A percentile compares a stretch with the other conserved stretches of the same genome.
These are phyloP conservation scores for Herpetomonas tarakana DNA, from an alignment of 208 protist genomes.

Conservation along the genomic window DNA sequence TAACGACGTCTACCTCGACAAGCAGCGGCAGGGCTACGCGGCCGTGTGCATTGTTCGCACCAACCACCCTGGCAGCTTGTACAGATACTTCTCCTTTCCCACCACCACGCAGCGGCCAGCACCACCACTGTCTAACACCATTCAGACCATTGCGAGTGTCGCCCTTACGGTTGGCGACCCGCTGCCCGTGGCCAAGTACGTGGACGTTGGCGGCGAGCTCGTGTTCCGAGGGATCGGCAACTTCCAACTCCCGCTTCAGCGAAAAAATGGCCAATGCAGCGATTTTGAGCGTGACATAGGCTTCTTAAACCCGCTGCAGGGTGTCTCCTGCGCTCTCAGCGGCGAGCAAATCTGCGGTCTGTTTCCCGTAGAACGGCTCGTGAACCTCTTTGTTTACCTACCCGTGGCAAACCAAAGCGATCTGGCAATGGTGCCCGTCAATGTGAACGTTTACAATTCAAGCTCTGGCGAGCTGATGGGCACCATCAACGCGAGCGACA, in stretches of 20 bases:
- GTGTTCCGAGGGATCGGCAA: slow-evolving; percentile 31
- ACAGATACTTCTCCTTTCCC: slow-evolving; percentile 66
- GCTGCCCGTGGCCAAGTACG: slow-evolving; percentile 26
- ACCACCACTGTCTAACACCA: background rate
- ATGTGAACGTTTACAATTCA: slow-evolving; percentile 32
- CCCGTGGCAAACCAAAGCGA: slow-evolving; percentile 9
- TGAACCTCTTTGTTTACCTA: slow-evolving; percentile 45
- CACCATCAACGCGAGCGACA: slow-evolving; percentile 19
- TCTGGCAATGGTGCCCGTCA: slow-evolving; percentile 22
- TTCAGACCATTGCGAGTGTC: background rate
- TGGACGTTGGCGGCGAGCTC: background rate
- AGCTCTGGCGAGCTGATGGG: slow-evolving; percentile 23
- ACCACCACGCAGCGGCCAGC: slow-evolving; percentile 33
- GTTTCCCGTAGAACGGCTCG: slow-evolving; percentile 38
- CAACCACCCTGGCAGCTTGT: slow-evolving; percentile 60
- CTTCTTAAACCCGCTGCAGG: slow-evolving; percentile 56
- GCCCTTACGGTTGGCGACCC: slow-evolving; percentile 22
- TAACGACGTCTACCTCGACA: slow-evolving; percentile 37
- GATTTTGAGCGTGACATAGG: slow-evolving; percentile 20
- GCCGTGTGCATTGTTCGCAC: slow-evolving; percentile 58
- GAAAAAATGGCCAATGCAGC: slow-evolving; percentile 41
- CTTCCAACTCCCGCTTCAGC: slow-evolving; percentile 33
- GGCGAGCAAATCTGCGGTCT: slow-evolving; percentile 34
- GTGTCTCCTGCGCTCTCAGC: slow-evolving; percentile 40
- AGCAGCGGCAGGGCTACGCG: slow-evolving; percentile 21